Evolutionary conservation across 768 basidiomycete species (phyloP).

Genomic region (Mycena haematopus): DNA sequence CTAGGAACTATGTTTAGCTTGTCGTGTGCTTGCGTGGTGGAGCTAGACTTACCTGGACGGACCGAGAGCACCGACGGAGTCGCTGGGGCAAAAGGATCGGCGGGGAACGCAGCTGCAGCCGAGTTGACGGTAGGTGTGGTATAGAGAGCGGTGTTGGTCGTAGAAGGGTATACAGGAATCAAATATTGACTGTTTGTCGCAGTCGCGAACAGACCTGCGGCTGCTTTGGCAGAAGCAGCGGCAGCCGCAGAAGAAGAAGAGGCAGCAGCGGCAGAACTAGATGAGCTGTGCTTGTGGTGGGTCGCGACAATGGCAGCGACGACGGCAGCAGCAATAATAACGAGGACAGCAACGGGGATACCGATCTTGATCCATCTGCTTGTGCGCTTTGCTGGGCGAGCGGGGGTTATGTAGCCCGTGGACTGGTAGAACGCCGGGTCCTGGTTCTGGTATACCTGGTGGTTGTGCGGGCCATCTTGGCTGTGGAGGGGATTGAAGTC

Average conservation of each 20-base stretch:
- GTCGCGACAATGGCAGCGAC: conserved; percentile 84
- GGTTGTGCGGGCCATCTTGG: conserved; percentile 3
- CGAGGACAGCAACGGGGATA: conserved; percentile 66
- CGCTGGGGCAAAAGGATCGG: conserved; percentile 75
- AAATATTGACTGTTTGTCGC: conserved; percentile 81
- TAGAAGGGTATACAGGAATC: conserved; percentile 87
- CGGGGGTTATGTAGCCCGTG: conserved; percentile 69
- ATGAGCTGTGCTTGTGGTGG: conserved; percentile 48
- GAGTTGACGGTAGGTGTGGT: conserved; percentile 70
- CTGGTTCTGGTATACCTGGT: conserved; percentile 55
- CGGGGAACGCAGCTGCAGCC: conserved; percentile 68
- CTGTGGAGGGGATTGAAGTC: conserved; percentile 15
- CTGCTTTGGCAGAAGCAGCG: conserved; percentile 63
- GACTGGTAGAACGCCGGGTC: conserved; percentile 76
- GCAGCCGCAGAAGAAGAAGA: conserved; percentile 49
- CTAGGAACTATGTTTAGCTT: conserved; percentile 38
- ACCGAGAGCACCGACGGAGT: conserved; percentile 64
- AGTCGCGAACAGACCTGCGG: conserved; percentile 71
- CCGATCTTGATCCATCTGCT: conserved; percentile 82
- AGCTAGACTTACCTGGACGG: conserved; percentile 43
- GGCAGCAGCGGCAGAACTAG: conserved; percentile 46
- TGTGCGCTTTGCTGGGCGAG: conserved; percentile 47
- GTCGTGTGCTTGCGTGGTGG: too few relatives aligned
- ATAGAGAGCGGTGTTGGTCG: conserved; percentile 81
- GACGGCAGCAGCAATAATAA: conserved; percentile 71